These are phyloP conservation scores for Sanghuangporus sanghuang DNA, from an alignment of 1,284 basidiomycete species.

Conservation along the genomic window DNA sequence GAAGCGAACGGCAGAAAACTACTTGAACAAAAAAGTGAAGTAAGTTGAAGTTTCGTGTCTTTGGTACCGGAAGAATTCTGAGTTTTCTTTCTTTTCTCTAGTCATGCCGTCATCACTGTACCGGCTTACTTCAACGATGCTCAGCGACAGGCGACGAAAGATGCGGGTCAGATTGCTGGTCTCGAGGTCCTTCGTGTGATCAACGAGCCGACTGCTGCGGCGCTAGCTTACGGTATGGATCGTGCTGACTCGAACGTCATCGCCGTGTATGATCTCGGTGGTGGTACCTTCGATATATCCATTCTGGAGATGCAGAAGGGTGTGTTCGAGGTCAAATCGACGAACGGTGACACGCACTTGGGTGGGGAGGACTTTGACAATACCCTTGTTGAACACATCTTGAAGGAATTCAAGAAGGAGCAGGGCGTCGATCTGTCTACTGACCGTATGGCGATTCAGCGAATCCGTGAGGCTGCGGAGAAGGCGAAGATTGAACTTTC, in stretches of 20 bases:
- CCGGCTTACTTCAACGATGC: slow-evolving; percentile 99
- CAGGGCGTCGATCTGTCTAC: slow-evolving; percentile 74
- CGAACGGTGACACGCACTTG: slow-evolving; percentile 97
- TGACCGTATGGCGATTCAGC: slow-evolving; percentile 98
- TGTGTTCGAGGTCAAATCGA: slow-evolving; percentile 99
- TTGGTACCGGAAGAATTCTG: not conserved
- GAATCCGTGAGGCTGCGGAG: slow-evolving; percentile 97
- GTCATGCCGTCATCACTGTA: slow-evolving; percentile 86
- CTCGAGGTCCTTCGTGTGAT: slow-evolving; percentile 97
- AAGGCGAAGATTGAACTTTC: slow-evolving; percentile 99
- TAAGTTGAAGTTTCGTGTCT: slow-evolving; percentile 40
- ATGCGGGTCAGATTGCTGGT: slow-evolving; percentile 95
- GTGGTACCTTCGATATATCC: slow-evolving; percentile 96
- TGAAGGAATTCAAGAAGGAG: slow-evolving; percentile 95
- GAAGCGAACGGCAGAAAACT: slow-evolving; percentile 92
- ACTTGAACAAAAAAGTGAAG: slow-evolving; percentile 91
- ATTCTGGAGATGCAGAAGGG: slow-evolving; percentile 99
- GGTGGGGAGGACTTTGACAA: slow-evolving; percentile 99
- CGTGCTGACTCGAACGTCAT: slow-evolving; percentile 80
- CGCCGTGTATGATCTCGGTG: slow-evolving; percentile 95
- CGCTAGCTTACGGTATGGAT: slow-evolving; percentile 95
- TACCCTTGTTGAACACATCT: slow-evolving; percentile 81
- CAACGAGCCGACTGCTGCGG: slow-evolving; percentile 98
- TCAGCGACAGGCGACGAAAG: slow-evolving; percentile 97
- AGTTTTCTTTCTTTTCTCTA: slow-evolving; percentile 26